Conservation (phyloP, 176 grass and related monocot species). For the Aegilops umbellulata region DNA sequence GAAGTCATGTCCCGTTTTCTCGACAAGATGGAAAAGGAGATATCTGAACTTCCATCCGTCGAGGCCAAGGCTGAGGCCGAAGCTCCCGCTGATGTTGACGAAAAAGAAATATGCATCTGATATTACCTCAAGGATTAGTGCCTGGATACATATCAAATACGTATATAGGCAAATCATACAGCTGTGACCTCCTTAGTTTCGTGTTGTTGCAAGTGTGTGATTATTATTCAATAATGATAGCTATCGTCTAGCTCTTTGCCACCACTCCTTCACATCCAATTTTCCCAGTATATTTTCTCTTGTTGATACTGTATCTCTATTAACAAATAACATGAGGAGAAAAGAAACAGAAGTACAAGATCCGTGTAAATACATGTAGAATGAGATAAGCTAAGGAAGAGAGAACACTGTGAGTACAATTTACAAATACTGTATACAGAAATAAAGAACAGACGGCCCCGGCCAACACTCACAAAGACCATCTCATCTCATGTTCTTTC, state of each 20-base stretch:
- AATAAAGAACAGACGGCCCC: background rate
- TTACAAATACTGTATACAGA: background rate
- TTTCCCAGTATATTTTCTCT: no score
- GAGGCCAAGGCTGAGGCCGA: slow-evolving; percentile 24
- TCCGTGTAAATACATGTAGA: background rate
- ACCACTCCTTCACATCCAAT: background rate
- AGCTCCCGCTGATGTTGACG: slow-evolving; percentile 25
- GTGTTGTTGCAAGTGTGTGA: background rate
- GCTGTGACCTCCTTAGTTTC: background rate
- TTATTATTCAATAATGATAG: background rate
- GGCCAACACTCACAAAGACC: background rate
- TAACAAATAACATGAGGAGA: background rate
- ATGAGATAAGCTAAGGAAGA: no score
- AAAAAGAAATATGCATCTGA: slow-evolving; percentile 41
- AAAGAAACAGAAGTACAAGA: background rate
- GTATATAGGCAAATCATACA: background rate
- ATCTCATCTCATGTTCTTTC: no score
- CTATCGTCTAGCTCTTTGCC: background rate
- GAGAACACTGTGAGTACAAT: no score
- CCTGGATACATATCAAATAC: background rate
- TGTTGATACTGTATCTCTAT: background rate
- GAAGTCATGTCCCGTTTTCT: slow-evolving; percentile 47
- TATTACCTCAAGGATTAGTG: background rate
- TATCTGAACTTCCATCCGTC: background rate
- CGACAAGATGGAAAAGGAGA: slow-evolving; percentile 54